These are phyloP conservation scores for Phtheirospermum japonicum DNA, from an alignment of 257 asterid species.

Conservation along the genomic window DNA sequence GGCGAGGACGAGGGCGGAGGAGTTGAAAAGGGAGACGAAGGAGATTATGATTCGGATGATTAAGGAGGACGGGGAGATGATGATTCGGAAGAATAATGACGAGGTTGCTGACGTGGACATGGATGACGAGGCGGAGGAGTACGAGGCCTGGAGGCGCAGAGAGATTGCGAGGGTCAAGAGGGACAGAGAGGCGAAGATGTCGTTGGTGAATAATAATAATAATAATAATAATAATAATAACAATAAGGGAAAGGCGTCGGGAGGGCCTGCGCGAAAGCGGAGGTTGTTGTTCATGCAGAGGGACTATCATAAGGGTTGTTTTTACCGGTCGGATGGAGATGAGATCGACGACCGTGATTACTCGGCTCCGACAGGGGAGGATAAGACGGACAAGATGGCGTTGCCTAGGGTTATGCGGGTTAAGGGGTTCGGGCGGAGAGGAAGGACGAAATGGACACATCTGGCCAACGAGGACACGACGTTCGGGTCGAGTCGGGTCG, in stretches of 20 bases:
- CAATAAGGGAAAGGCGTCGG: too few relatives aligned
- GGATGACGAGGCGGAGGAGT: slow-evolving; percentile 91
- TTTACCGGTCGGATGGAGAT: slow-evolving; percentile 73
- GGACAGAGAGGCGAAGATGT: too few relatives aligned
- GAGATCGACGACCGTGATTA: slow-evolving; percentile 71
- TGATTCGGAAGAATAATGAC: slow-evolving; percentile 72
- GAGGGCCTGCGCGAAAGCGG: too few relatives aligned
- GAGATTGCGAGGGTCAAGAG: slow-evolving; percentile 96
- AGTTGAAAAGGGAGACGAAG: slow-evolving; percentile 78
- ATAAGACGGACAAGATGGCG: slow-evolving; percentile 78
- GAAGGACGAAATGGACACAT: slow-evolving; percentile 97
- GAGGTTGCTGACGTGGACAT: slow-evolving; percentile 86
- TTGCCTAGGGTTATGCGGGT: slow-evolving; percentile 97
- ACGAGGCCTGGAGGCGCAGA: slow-evolving; percentile 92
- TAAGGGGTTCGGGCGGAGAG: slow-evolving; percentile 94
- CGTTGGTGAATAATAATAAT: too few relatives aligned
- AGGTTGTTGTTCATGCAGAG: slow-evolving; percentile 96
- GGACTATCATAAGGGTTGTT: slow-evolving; percentile 93
- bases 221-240: too few relatives aligned
- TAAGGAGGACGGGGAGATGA: slow-evolving; percentile 78
- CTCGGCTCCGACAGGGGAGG: slow-evolving; percentile 96
- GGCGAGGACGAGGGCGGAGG: slow-evolving; percentile 64
- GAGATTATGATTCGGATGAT: slow-evolving; percentile 77
- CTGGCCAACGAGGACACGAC: slow-evolving; percentile 94
- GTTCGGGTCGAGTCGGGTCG: too few relatives aligned